phyloP scores from a whole-genome alignment of 2,329 filamentous ascomycete species.

The Ophiostoma novo-ulmi region DNA sequence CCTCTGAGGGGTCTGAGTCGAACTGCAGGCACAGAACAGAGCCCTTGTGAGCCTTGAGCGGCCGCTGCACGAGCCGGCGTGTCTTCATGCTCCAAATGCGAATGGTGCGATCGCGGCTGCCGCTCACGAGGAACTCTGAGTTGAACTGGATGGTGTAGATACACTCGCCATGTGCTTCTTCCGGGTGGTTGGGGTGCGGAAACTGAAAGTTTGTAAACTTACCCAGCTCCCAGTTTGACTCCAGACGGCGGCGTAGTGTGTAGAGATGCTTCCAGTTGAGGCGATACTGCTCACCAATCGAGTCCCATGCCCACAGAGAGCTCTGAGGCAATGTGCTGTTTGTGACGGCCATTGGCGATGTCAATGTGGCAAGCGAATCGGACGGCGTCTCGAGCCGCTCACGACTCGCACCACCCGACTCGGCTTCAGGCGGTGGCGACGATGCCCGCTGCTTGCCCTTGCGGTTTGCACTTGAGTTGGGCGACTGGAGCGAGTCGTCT shows the following conservation, averaged over 20 bases:
- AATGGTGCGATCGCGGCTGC: constrained; percentile 81
- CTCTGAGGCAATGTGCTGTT: not conserved
- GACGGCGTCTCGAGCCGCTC: not conserved
- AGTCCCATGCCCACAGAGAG: constrained; percentile 49
- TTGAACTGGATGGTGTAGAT: constrained; percentile 94
- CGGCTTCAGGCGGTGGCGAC: not conserved
- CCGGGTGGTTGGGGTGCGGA: constrained; percentile 71
- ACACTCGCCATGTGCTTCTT: constrained; percentile 85
- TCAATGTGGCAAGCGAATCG: not conserved
- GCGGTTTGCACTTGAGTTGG: constrained; percentile 9
- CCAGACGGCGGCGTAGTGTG: constrained; percentile 75
- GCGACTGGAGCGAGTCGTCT: not conserved
- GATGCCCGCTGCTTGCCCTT: constrained; percentile 39
- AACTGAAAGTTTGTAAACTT: constrained; percentile 83
- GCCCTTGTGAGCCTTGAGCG: constrained; percentile 69
- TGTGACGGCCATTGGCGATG: constrained; percentile 17
- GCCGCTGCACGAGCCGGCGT: constrained; percentile 66
- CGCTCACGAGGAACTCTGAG: constrained; percentile 80
- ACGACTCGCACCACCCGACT: not conserved
- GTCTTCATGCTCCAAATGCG: constrained; percentile 87
- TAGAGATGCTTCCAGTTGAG: constrained; percentile 94
- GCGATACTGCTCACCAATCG: constrained; percentile 48
- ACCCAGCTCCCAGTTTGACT: constrained; percentile 86
- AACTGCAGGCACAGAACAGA: constrained; percentile 95
- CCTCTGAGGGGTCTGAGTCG: constrained; percentile 78